phyloP scores from a whole-genome alignment of 2,329 filamentous ascomycete genomes.

The Cladosporium sp. region DNA sequence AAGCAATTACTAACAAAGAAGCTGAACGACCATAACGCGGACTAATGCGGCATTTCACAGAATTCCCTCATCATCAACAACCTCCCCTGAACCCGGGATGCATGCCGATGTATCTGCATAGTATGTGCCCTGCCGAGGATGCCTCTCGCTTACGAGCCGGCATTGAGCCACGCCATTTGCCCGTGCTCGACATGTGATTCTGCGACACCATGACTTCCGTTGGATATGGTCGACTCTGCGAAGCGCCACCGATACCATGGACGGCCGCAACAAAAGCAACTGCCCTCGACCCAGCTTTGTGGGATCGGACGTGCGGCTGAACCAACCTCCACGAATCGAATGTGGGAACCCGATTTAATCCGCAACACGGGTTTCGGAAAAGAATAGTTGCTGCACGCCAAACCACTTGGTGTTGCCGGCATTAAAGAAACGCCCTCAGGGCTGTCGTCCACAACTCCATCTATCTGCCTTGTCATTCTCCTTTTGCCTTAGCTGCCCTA shows the following conservation, averaged over 20 bases:
- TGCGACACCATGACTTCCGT: neutral
- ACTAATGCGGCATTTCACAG: neutral
- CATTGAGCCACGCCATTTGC: neutral
- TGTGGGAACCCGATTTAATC: neutral
- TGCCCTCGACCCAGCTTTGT: neutral
- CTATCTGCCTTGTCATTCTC: neutral
- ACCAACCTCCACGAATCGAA: neutral
- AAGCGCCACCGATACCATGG: neutral
- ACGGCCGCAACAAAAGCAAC: neutral
- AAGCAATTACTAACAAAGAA: neutral
- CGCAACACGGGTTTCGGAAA: neutral
- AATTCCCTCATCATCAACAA: no score
- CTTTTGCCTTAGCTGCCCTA: neutral
- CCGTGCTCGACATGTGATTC: conserved; percentile 1
- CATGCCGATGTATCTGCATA: neutral
- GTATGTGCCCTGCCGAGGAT: neutral
- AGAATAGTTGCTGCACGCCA: neutral
- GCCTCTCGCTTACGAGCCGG: neutral
- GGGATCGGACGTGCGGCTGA: neutral
- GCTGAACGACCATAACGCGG: neutral
- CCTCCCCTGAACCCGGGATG: neutral
- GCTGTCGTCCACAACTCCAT: neutral
- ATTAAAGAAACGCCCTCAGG: neutral
- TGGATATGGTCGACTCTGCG: neutral
- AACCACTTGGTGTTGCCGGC: neutral